phyloP scores from a whole-genome alignment of 1,284 basidiomycete species.

The Melampsora larici-populina region DNA sequence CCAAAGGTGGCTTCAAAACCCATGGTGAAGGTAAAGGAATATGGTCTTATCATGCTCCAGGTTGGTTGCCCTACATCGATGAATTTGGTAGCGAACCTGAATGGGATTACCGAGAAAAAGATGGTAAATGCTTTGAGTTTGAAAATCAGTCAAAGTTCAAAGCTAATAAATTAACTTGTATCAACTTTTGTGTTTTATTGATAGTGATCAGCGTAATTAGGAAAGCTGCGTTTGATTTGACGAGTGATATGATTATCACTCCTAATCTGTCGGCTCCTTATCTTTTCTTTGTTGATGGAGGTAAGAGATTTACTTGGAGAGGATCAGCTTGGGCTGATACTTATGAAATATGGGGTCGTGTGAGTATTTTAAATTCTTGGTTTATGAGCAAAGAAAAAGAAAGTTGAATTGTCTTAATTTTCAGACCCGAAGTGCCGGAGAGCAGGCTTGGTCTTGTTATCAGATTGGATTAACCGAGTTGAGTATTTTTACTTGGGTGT shows the following conservation, averaged over 20 bases:
- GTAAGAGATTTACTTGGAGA: conserved; percentile 33
- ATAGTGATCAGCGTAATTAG: conserved; percentile 24
- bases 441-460: conserved; percentile 26
- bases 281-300: conserved; percentile 14
- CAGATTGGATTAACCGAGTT: conserved; percentile 35
- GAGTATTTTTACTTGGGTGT: neutral
- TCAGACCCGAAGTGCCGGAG: neutral
- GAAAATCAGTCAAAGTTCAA: neutral
- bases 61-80: conserved; percentile 25
- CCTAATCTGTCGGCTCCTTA: neutral
- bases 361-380: neutral
- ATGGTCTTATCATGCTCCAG: conserved; percentile 49
- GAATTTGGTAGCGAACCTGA: neutral
- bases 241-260: conserved; percentile 6
- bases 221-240: conserved; percentile 33
- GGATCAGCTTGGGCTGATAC: conserved; percentile 33
- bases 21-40: conserved; percentile 50
- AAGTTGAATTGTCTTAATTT: too few species aligned
- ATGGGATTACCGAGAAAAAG: conserved; percentile 41
- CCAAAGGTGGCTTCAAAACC: conserved; percentile 51
- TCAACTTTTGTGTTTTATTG: too few species aligned
- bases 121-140: neutral
- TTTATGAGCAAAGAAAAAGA: too few species aligned
- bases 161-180: too few species aligned
- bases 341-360: conserved; percentile 31